phyloP scores from a whole-genome alignment of 352 stramenopile species.

The Heterotrichella gracilis region DNA sequence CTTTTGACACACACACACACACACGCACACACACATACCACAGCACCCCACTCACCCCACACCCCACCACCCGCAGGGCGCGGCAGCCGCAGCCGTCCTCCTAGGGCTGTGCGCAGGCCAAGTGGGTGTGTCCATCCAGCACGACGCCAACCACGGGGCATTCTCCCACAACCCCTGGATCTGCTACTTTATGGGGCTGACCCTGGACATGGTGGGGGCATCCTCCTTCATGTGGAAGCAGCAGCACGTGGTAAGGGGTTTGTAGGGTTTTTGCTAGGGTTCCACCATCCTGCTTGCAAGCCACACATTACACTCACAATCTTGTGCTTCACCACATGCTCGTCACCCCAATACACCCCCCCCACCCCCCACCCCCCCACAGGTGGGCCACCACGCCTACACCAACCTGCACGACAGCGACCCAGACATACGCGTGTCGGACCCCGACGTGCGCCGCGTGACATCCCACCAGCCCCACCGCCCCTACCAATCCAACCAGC shows the following conservation, averaged over 20 bases:
- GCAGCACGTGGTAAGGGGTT: slow-evolving; percentile 33
- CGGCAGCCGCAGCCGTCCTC: slow-evolving; percentile 16
- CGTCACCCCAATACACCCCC: too few species aligned
- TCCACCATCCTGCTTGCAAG: too few species aligned
- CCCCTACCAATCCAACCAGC: slow-evolving; percentile 15
- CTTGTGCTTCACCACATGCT: too few species aligned
- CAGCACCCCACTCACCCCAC: too few species aligned
- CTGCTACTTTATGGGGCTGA: slow-evolving; percentile 30
- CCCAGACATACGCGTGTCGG: slow-evolving; percentile 17
- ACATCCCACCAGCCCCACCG: slow-evolving; percentile 10
- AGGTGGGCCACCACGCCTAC: slow-evolving; percentile 22
- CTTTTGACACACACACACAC: too few species aligned
- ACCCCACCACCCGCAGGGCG: neutral
- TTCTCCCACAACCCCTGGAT: slow-evolving; percentile 30
- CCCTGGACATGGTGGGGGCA: slow-evolving; percentile 34
- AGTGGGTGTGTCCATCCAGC: slow-evolving; percentile 44
- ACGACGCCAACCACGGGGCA: slow-evolving; percentile 44
- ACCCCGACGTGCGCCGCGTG: slow-evolving; percentile 13
- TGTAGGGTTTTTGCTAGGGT: too few species aligned
- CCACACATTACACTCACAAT: too few species aligned
- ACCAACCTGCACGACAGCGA: slow-evolving; percentile 19
- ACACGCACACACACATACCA: too few species aligned
- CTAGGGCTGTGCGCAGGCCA: too few species aligned
- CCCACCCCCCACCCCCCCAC: too few species aligned
- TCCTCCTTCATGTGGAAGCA: slow-evolving; percentile 37